Conservation (phyloP, 2,329 filamentous ascomycete species). For the Penicillium brasilianum region DNA sequence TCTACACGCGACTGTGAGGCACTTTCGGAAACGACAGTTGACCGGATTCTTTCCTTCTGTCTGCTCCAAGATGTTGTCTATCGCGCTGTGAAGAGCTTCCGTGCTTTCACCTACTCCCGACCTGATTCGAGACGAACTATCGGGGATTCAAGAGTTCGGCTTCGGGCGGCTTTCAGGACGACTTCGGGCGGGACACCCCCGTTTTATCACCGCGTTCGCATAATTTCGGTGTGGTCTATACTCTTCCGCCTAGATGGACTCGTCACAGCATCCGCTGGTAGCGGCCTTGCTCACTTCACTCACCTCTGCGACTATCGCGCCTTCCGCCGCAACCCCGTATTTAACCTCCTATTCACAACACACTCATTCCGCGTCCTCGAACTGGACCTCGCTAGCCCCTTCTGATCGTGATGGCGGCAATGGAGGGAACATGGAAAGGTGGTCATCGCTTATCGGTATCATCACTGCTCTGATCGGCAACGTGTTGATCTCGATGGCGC, state of each 20-base stretch:
- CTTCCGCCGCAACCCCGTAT: slow-evolving; percentile 26
- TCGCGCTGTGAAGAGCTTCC: slow-evolving; percentile 24
- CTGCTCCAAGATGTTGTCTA: slow-evolving; percentile 25
- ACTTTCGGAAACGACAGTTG: slow-evolving; percentile 10
- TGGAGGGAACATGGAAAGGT: slow-evolving; percentile 50
- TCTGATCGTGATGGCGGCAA: slow-evolving; percentile 28
- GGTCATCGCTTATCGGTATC: slow-evolving; percentile 96
- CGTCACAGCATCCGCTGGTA: slow-evolving; percentile 33
- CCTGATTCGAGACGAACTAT: slow-evolving; percentile 16
- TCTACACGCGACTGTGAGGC: slow-evolving; percentile 16
- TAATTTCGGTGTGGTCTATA: slow-evolving; percentile 2
- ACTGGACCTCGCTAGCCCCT: slow-evolving; percentile 22
- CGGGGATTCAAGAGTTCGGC: slow-evolving; percentile 15
- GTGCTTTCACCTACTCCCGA: slow-evolving; percentile 1
- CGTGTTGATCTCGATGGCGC: slow-evolving; percentile 87
- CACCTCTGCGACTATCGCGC: slow-evolving; percentile 30
- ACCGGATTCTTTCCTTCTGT: slow-evolving; percentile 3
- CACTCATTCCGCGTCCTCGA: slow-evolving; percentile 18
- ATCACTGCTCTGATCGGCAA: slow-evolving; percentile 91
- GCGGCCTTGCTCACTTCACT: slow-evolving; percentile 37
- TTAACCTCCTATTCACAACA: slow-evolving; percentile 25
- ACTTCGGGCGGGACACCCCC: slow-evolving; percentile 13
- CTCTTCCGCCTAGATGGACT: slow-evolving; percentile 31
- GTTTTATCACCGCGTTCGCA: slow-evolving; percentile 1
- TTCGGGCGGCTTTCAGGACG: slow-evolving; percentile 7